Base-by-base conservation (phyloP, 2,329 filamentous ascomycete genomes). In the Pseudocercospora crystallina region DNA sequence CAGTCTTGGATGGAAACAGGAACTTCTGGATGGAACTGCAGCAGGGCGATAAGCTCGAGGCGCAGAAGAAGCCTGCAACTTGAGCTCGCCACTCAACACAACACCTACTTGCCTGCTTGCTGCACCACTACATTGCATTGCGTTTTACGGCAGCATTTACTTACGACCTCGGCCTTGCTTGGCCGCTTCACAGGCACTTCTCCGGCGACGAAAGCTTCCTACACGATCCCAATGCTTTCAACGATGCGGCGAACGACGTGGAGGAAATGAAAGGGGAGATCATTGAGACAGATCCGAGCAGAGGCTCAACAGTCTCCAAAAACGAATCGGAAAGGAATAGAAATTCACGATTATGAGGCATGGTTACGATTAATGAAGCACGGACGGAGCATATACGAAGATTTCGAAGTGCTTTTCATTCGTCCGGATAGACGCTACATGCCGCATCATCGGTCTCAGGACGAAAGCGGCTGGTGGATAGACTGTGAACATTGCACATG, bases 191-290 rank as follows among this genome's bases (percentile, higher is more conserved):
- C 56, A 78, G 76, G 76, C 70, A 69, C 35, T 83, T 84, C 58
- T 75, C 76, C 1, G 80, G 80, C 37, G 80, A 84, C 61, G 81
- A 84, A 65, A 74, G 75, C 14, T 83, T 83, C 67, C 58, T 76
- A 15, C 53, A 61, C 15, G 63, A 71, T 47, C 68, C 69, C 12
- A 70, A 71, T 47, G 65, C 62, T 14, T 71, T 65, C 61, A 69
- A 71, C 56, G 67, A 71, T 47, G 44, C 55, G 36, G 56, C 49
- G 43, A 65, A 64, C 40, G 54, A 53, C 40, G 20, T 26, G 20
- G 20, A 26, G 20, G 20, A 26, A 26, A 26, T 26, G 20, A 26
- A 26, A 26, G 20, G 20, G 20, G 20, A 26, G 20, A 7, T 26
- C 4, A 39, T n/a, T 30, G 31, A 30, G 48, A 37, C 31, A 49